A percentile compares a stretch with the other conserved stretches of the same genome.
Evolutionary conservation across 306 rosid genomes (phyloP).

Genomic region (barrel medic (Medicago truncatula)): MtrunA17r5.0-ANR NC_053046.1:11325501-11326000

Average conservation of each 20-base stretch:
- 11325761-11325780: conserved; percentile 61
- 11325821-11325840: conserved; percentile 49
- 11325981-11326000: conserved; percentile 48
- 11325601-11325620: conserved; percentile 46
- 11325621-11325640: conserved; percentile 49
- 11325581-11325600: conserved; percentile 59
- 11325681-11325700: conserved; percentile 80
- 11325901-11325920: conserved; percentile 42
- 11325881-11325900: conserved; percentile 42
- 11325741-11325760: conserved; percentile 72
- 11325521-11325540: conserved; percentile 66
- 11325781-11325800: conserved; percentile 34
- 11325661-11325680: conserved; percentile 69
- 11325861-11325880: conserved; percentile 11
- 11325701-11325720: conserved; percentile 46
- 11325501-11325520: conserved; percentile 47
- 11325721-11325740: conserved; percentile 54
- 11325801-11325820: conserved; percentile 54
- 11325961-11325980: conserved; percentile 54
- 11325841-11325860: neutral
- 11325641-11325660: conserved; percentile 46
- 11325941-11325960: conserved; percentile 65
- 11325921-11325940: conserved; percentile 45
- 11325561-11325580: conserved; percentile 61
- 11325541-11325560: conserved; percentile 62